Base-by-base conservation (phyloP, 805 yeast genomes). In the Kluyveromyces nonfermentans region DNA sequence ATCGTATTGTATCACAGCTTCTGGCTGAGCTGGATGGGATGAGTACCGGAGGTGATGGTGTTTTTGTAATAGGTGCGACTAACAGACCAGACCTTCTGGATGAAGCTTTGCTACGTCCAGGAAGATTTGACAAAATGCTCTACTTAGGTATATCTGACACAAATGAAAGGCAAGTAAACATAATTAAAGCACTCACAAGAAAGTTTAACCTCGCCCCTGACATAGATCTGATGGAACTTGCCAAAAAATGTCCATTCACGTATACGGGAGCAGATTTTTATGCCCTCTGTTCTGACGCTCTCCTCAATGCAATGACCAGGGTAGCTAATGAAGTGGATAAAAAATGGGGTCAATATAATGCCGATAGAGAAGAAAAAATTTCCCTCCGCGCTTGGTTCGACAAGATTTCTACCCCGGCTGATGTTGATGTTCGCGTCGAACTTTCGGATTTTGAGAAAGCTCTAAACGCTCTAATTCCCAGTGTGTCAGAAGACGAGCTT, bases 21-120 rank as follows among this genome's bases (percentile, higher is more conserved):
- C 70, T 93, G 42, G 96, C 97, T 0, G 98, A 93, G 62, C 70
- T 93, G 36, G 98, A 93, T 60, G 97, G 97, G 20, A 90, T 90
- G 97, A 82, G 94, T 55, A 60, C 69, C 12, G 82, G 82, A 8
- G 83, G 83, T 6, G 80, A 74, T 46, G 97, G 97, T 5, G 96
- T 93, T 0, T 93, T 93, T 62, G 97, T 90, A 5, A 95, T 93
- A 36, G 98, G 98, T n/a, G 98, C 98, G 4, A 93, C 98, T 0
- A 93, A 93, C 56, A 74, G 98, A 55, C 98, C 98, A 0, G 98
- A 93, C 67, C 68, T 93, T 49, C 69, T 93, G 35, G 98, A 93
- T 59, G 97, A 90, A 60, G 97, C 97, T 0, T 70, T 93, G 39
- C 67, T 93, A 45, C 75, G 98, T 59, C 96, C 96, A 0, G 96